These are phyloP conservation scores for Ambrosia artemisiifolia DNA, from an alignment of 129 eudicot species.

Conservation along the genomic window DNA sequence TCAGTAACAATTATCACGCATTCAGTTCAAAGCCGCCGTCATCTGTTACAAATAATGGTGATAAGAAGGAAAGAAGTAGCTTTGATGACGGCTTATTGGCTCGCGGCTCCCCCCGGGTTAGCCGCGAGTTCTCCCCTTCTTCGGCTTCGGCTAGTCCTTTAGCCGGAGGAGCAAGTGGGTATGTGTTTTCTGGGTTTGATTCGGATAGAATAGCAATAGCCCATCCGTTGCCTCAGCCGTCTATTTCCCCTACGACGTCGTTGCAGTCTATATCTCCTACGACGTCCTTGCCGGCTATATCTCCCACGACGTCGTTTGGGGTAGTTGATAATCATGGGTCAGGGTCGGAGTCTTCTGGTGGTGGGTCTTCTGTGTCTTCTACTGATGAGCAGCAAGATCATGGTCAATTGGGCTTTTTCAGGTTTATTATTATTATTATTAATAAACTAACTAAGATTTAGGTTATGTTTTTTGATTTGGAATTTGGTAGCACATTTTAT, in stretches of 20 bases:
- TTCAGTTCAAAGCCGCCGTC: background rate
- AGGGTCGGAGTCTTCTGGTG: conserved; percentile 56
- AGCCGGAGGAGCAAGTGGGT: conserved; percentile 19
- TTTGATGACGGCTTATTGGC: conserved; percentile 38
- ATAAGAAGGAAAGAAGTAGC: conserved; percentile 32
- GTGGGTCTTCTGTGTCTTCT: conserved; percentile 74
- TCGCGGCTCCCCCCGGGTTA: conserved; percentile 41
- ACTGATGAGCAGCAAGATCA: conserved; percentile 56
- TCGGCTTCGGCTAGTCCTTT: background rate
- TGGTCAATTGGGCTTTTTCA: conserved; percentile 43
- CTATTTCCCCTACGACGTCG: too few species aligned
- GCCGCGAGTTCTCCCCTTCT: conserved; percentile 37
- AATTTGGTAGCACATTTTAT: too few species aligned
- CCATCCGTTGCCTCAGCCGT: conserved; percentile 58
- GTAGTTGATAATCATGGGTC: conserved; percentile 18
- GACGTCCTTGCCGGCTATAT: too few species aligned
- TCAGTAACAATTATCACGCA: conserved; percentile 20
- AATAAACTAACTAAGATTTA: background rate
- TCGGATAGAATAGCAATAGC: conserved; percentile 34
- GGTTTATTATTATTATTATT: conserved; percentile 41
- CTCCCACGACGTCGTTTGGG: too few species aligned
- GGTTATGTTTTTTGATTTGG: background rate
- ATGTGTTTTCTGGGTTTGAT: conserved; percentile 28
- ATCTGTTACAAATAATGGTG: too few species aligned
- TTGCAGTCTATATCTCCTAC: too few species aligned